phyloP scores from a whole-genome alignment of 208 protist genomes.

The Entamoeba moshkovskii region DNA sequence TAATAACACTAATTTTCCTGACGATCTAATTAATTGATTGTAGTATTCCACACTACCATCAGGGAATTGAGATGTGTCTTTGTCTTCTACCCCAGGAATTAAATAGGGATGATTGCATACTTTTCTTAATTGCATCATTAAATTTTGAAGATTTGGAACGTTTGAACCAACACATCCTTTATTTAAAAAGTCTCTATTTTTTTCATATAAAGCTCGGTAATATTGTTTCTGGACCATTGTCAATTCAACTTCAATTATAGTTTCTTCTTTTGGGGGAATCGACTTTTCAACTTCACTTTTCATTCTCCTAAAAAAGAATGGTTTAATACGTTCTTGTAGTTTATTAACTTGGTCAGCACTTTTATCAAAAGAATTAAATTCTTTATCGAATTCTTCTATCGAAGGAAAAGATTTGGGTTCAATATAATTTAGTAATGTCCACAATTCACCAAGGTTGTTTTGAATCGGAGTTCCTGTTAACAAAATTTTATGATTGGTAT shows the following conservation, averaged over 20 bases:
- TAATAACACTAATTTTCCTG: conserved; percentile 11
- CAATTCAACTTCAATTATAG: conserved; percentile 27
- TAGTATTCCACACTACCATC: not conserved
- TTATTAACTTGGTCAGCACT: not conserved
- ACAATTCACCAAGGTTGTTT: conserved; percentile 9
- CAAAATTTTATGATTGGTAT: not conserved
- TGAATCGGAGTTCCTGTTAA: conserved; percentile 13
- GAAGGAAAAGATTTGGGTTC: not conserved
- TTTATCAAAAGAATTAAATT: not conserved
- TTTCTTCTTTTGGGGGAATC: conserved; percentile 35
- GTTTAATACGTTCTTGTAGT: conserved; percentile 29
- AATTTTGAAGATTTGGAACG: conserved; percentile 28
- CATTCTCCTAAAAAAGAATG: conserved; percentile 31
- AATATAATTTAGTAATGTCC: conserved; percentile 9
- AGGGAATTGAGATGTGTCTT: conserved; percentile 14
- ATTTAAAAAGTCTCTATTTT: conserved; percentile 8
- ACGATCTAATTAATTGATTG: not conserved
- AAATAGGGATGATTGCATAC: conserved; percentile 35
- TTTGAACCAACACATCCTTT: conserved; percentile 28
- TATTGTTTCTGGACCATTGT: conserved; percentile 22
- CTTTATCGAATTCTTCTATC: conserved; percentile 9
- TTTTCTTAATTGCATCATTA: conserved; percentile 38
- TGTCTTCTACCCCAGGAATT: conserved; percentile 19
- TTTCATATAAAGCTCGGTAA: conserved; percentile 42
- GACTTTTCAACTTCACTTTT: conserved; percentile 34